phyloP scores from a whole-genome alignment of 176 grass and related monocot genomes.

The Saccharum spontaneum region DNA sequence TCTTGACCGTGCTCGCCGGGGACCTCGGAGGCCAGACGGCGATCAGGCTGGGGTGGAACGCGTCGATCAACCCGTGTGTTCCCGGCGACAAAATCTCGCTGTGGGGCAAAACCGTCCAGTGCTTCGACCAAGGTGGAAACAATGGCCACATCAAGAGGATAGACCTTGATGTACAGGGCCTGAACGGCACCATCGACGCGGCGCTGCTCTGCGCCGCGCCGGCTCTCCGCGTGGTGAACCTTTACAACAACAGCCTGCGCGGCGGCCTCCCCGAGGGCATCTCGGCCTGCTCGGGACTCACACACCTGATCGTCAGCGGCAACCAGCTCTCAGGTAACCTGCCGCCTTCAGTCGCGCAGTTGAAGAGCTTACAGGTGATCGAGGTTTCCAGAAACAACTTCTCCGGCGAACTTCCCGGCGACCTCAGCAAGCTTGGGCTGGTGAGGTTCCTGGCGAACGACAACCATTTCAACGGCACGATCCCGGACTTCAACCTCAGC shows the following conservation, averaged over 20 bases:
- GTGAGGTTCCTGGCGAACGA: constrained; percentile 7
- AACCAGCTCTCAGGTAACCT: constrained; percentile 49
- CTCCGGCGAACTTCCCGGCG: constrained; percentile 44
- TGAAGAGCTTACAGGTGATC: constrained; percentile 16
- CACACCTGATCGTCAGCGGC: constrained; percentile 1
- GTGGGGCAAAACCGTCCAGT: neutral
- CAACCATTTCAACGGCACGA: constrained; percentile 46
- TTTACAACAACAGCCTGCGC: constrained; percentile 22
- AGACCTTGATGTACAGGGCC: neutral
- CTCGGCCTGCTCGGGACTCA: constrained; percentile 22
- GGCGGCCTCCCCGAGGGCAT: too few species aligned
- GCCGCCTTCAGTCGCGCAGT: constrained; percentile 22
- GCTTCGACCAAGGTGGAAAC: neutral
- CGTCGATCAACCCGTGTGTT: constrained; percentile 30
- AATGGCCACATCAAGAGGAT: neutral
- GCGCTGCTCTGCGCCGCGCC: constrained; percentile 35
- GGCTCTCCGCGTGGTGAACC: constrained; percentile 5
- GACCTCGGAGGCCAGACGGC: neutral
- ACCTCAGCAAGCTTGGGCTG: neutral
- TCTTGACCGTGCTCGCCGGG: constrained; percentile 37
- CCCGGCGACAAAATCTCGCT: neutral
- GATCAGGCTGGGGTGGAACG: constrained; percentile 23
- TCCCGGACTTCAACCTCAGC: constrained; percentile 45
- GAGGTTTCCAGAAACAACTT: constrained; percentile 46
- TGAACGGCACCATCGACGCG: constrained; percentile 45